These are phyloP conservation scores for Tanozyma kutaoensis DNA, from an alignment of 805 yeast species.

Conservation along the genomic window DNA sequence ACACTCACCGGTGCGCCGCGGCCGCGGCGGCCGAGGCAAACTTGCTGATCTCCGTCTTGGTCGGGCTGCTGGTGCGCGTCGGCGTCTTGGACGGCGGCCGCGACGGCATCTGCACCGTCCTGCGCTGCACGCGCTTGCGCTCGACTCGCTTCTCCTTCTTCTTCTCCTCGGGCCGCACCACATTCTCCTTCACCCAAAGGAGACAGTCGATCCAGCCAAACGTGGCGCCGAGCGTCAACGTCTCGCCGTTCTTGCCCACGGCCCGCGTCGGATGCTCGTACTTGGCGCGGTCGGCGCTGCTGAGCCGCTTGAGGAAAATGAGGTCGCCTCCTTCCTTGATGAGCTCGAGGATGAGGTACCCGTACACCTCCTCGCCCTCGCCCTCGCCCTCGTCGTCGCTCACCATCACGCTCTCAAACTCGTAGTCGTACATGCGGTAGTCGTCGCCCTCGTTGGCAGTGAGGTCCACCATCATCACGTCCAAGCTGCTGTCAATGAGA, in stretches of 20 bases:
- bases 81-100: too few relatives aligned
- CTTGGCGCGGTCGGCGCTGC: conserved; percentile 22
- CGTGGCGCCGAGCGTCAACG: conserved; percentile 29
- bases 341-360: conserved; percentile 53
- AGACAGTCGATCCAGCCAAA: conserved; percentile 63
- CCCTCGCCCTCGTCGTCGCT: conserved; percentile 3
- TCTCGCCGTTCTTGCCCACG: conserved; percentile 11
- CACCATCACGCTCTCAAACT: conserved; percentile 31
- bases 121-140: too few relatives aligned
- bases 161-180: conserved; percentile 3
- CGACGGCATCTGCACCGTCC: too few relatives aligned
- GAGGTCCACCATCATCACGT: conserved; percentile 20
- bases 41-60: too few relatives aligned
- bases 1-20: too few relatives aligned
- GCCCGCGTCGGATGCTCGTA: conserved; percentile 12
- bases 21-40: too few relatives aligned
- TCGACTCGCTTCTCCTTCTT: conserved; percentile 1
- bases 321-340: conserved; percentile 38
- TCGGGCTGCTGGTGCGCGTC: too few relatives aligned
- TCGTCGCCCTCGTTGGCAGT: conserved; percentile 20
- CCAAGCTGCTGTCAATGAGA: conserved; percentile 18
- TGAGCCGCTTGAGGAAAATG: conserved; percentile 32
- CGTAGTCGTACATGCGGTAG: conserved; percentile 72
- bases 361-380: conserved; percentile 34
- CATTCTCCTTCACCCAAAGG: conserved; percentile 48